These are phyloP conservation scores for Ustilago hordei DNA, from an alignment of 1,284 basidiomycete species.

Conservation along the genomic window DNA sequence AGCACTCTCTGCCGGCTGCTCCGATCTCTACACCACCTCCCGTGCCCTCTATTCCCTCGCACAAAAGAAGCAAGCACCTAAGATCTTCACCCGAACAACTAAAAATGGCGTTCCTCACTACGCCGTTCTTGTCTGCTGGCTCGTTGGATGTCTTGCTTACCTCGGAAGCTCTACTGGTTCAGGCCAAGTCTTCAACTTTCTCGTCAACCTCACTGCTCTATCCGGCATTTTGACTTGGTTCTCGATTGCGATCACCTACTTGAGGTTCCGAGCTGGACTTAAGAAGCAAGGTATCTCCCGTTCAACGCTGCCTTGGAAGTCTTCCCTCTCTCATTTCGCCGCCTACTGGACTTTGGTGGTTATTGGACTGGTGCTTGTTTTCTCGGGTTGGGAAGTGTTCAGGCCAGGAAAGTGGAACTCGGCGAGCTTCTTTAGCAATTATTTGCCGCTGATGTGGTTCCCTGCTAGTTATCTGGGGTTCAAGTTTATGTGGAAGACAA, in stretches of 20 bases:
- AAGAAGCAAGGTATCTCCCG: constrained; percentile 75
- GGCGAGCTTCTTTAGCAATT: constrained; percentile 80
- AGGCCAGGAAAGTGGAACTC: constrained; percentile 53
- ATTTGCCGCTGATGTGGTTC: constrained; percentile 80
- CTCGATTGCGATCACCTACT: constrained; percentile 80
- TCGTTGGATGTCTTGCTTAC: constrained; percentile 78
- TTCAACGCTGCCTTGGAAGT: constrained; percentile 72
- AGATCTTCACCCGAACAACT: constrained; percentile 77
- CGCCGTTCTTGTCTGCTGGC: constrained; percentile 77
- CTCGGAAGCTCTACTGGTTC: constrained; percentile 70
- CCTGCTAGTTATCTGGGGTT: constrained; percentile 77
- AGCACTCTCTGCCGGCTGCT: constrained; percentile 86
- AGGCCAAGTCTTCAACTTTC: constrained; percentile 75
- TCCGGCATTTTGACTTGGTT: constrained; percentile 84
- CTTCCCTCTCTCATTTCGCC: constrained; percentile 65
- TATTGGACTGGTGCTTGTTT: constrained; percentile 52
- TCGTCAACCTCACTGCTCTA: constrained; percentile 76
- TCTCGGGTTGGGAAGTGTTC: constrained; percentile 70
- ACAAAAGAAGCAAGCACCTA: constrained; percentile 80
- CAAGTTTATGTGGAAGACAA: constrained; percentile 73
- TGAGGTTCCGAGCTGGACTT: constrained; percentile 79
- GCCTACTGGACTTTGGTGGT: constrained; percentile 39
- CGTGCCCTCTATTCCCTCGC: constrained; percentile 81
- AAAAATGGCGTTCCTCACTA: constrained; percentile 80
- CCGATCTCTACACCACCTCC: constrained; percentile 83